Conservation (phyloP, 208 protist genomes). For the Trypanosoma avium region DNA sequence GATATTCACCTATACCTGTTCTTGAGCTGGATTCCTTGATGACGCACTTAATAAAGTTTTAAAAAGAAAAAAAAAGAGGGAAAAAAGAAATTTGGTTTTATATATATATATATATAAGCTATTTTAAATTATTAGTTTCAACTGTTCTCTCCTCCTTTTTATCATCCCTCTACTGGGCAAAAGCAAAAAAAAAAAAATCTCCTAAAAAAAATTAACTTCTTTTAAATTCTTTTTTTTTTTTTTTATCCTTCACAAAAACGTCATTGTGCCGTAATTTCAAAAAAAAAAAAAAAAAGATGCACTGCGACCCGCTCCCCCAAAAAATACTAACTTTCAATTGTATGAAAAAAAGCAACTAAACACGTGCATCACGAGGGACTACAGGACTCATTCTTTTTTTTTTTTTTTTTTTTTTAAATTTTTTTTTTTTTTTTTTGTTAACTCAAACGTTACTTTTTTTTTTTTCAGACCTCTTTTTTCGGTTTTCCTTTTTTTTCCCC, state of each 20-base stretch:
- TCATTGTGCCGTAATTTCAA: not conserved
- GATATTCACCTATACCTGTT: too few relatives aligned
- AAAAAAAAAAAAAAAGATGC: too few relatives aligned
- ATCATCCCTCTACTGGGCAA: too few relatives aligned
- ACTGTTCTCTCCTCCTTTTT: too few relatives aligned
- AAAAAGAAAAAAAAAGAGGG: conserved; percentile 11
- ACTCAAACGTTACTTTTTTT: not conserved
- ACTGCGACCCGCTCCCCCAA: not conserved
- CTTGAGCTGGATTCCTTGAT: not conserved
- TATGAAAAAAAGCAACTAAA: conserved; percentile 8
- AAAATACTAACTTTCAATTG: conserved; percentile 10
- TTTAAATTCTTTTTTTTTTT: not conserved
- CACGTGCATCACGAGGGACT: not conserved
- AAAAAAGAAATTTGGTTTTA: conserved; percentile 1
- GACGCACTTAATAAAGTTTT: too few relatives aligned
- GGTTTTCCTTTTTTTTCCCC: too few relatives aligned
- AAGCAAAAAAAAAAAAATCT: too few relatives aligned
- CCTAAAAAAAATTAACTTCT: too few relatives aligned
- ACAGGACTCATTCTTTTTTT: not conserved
- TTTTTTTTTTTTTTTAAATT: conserved; percentile 6
- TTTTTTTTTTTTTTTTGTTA: not conserved
- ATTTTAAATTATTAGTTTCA: too few relatives aligned
- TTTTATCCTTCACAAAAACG: not conserved
- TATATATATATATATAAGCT: conserved; percentile 4
- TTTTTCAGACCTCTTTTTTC: not conserved